Percentiles rank a stretch among this genome's conserved stretches.
phyloP scores from a whole-genome alignment of 2,329 filamentous ascomycete species.

The Coniosporium tulheliwenetii region DNA sequence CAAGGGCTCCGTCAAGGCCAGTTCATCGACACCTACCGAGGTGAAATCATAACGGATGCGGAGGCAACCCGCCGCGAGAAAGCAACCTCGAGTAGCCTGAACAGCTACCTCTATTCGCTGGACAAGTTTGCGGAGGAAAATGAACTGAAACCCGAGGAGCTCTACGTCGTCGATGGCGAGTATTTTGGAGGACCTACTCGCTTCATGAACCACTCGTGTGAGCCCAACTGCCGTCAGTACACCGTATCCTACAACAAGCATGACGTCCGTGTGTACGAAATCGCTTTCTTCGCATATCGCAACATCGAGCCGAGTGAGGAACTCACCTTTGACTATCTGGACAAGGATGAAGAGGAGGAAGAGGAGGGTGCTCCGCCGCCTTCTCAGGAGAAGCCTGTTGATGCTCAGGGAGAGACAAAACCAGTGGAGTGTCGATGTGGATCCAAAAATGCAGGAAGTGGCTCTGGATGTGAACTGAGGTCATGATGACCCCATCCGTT shows the following conservation, averaged over 20 bases:
- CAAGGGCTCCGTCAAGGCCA: constrained; percentile 53
- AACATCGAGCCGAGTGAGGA: constrained; percentile 52
- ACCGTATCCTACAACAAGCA: constrained; percentile 63
- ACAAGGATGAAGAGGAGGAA: constrained; percentile 37
- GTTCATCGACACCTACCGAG: constrained; percentile 67
- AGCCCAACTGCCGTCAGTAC: constrained; percentile 67
- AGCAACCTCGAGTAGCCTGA: constrained; percentile 46
- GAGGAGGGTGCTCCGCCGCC: constrained; percentile 24
- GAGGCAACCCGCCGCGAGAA: constrained; percentile 51
- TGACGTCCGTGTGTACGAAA: constrained; percentile 58
- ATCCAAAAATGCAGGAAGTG: constrained; percentile 51
- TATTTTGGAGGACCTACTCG: constrained; percentile 63
- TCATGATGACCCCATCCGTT: background rate
- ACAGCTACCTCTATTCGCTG: constrained; percentile 64
- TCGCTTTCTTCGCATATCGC: constrained; percentile 58
- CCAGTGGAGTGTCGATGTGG: constrained; percentile 38
- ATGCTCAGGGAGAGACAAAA: constrained; percentile 23
- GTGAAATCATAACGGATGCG: constrained; percentile 34
- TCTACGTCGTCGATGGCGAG: constrained; percentile 46
- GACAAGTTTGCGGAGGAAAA: constrained; percentile 64
- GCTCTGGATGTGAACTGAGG: constrained; percentile 37
- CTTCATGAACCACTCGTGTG: constrained; percentile 73
- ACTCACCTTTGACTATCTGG: constrained; percentile 67
- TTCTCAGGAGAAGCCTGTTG: constrained; percentile 26
- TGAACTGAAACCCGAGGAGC: constrained; percentile 23